Evolutionary conservation across 139 green algal species (phyloP).

Genomic region (Coccomyxa sp.): DNA sequence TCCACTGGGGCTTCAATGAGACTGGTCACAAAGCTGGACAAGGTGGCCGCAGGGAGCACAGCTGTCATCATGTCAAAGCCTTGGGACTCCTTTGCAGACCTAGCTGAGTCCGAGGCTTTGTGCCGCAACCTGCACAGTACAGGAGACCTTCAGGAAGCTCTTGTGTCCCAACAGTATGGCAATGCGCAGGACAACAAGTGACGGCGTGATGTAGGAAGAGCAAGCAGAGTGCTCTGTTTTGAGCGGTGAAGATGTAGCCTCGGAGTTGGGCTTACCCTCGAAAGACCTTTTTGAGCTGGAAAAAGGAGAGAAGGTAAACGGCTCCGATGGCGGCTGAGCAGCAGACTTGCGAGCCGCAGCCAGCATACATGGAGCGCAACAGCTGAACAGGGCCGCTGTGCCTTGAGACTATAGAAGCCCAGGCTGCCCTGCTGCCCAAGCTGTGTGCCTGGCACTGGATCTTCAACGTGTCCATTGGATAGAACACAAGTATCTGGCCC

Average conservation of each 20-base stretch:
- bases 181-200: too few species aligned
- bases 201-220: too few species aligned
- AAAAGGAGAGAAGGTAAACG: conserved; percentile 52
- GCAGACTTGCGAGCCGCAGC: conserved; percentile 34
- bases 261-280: not conserved
- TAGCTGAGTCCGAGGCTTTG: too few species aligned
- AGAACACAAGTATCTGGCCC: conserved; percentile 49
- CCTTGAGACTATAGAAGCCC: conserved; percentile 23
- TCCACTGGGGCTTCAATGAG: conserved; percentile 53
- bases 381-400: not conserved
- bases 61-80: too few species aligned
- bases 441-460: conserved; percentile 54
- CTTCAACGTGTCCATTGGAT: conserved; percentile 69
- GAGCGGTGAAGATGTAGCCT: not conserved
- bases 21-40: not conserved
- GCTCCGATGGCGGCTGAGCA: conserved; percentile 49
- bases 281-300: not conserved
- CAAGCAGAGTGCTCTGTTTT: not conserved
- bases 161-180: too few species aligned
- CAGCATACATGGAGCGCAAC: conserved; percentile 40
- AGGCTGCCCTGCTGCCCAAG: conserved; percentile 18
- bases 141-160: too few species aligned
- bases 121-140: too few species aligned
- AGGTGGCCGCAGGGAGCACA: not conserved
- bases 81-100: conserved; percentile 3